Conservation (phyloP, 164 flowering plant species). For the Tetracentron sinense region DNA sequence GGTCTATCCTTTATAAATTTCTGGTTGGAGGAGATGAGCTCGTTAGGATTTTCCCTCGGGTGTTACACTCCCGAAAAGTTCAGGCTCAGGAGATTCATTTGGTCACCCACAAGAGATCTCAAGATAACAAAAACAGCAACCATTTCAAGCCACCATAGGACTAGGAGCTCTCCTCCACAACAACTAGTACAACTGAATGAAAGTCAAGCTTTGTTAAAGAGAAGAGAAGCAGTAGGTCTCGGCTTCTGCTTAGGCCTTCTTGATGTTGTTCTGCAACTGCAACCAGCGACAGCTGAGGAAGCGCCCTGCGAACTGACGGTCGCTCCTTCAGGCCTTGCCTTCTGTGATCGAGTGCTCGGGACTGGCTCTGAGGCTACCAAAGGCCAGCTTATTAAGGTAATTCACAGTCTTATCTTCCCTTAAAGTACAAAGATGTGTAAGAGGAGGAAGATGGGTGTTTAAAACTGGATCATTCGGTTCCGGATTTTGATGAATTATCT, state of each 20-base stretch:
- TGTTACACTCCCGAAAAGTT: constrained; percentile 3
- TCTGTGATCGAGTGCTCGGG: constrained; percentile 67
- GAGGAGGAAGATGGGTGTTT: no score
- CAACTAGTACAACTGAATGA: background rate
- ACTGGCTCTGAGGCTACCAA: constrained; percentile 59
- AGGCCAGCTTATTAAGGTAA: constrained; percentile 85
- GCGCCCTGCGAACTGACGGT: constrained; percentile 45
- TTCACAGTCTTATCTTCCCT: background rate
- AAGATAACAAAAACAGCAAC: background rate
- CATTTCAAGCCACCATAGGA: background rate
- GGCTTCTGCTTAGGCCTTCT: constrained; percentile 9
- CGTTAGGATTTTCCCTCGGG: constrained; percentile 3
- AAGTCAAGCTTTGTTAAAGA: background rate
- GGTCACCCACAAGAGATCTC: background rate
- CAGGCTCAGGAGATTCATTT: background rate
- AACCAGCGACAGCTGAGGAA: constrained; percentile 14
- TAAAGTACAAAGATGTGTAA: background rate
- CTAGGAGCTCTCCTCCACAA: background rate
- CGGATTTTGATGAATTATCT: no score
- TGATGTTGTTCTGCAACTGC: background rate
- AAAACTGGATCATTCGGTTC: no score
- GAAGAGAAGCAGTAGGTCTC: constrained; percentile 14
- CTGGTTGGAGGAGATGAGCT: constrained; percentile 14
- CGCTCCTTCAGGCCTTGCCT: constrained; percentile 75
- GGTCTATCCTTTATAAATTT: background rate